These are phyloP conservation scores for Lippia alba DNA, from an alignment of 305 asterid species.

Conservation along the genomic window DNA sequence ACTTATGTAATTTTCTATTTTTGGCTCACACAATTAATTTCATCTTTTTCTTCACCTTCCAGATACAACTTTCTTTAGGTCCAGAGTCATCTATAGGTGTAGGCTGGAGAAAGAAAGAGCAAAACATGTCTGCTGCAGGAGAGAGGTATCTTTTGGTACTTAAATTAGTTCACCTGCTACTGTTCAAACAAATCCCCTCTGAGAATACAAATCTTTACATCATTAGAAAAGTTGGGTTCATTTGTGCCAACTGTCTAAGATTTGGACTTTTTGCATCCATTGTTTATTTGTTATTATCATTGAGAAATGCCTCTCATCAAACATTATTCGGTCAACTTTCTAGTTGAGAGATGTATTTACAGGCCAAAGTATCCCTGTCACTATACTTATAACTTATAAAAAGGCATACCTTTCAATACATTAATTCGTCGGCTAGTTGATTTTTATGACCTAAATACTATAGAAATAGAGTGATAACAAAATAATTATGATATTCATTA, in stretches of 20 bases:
- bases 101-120: constrained; percentile 96
- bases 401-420: neutral
- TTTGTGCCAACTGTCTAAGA: no score
- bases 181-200: no score
- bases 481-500: no score
- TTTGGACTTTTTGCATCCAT: no score
- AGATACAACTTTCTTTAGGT: constrained; percentile 92
- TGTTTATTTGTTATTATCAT: no score
- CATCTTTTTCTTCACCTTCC: constrained; percentile 39
- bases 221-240: constrained; percentile 14
- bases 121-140: constrained; percentile 94
- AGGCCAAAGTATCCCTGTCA: neutral
- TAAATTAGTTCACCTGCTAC: no score
- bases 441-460: no score
- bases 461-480: no score
- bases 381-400: constrained; percentile 5
- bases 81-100: constrained; percentile 79
- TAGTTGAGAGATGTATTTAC: neutral
- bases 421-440: neutral
- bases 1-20: no score
- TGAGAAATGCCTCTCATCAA: no score
- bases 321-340: constrained; percentile 22
- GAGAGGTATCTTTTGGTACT: constrained; percentile 63
- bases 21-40: no score
- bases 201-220: constrained; percentile 8